Evolutionary conservation across 257 asterid genomes (phyloP).

Genomic region (Solanum habrochaites): DNA sequence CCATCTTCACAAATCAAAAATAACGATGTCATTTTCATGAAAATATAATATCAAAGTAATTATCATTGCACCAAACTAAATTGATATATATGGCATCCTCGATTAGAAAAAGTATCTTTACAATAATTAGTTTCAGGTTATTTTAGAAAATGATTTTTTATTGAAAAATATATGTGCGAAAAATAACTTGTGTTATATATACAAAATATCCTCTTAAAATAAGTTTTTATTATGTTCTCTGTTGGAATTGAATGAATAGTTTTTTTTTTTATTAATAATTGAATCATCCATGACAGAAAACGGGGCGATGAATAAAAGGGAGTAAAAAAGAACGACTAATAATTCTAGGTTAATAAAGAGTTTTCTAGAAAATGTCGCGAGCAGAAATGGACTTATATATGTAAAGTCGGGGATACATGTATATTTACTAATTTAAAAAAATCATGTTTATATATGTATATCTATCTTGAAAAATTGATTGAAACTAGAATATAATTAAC

Average conservation of each 20-base stretch:
- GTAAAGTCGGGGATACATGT: too few relatives aligned
- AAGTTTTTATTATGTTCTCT: neutral
- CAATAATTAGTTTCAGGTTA: neutral
- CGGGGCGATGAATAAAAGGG: neutral
- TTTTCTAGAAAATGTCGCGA: too few relatives aligned
- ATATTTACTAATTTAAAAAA: too few relatives aligned
- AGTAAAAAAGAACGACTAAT: neutral
- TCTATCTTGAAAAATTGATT: too few relatives aligned
- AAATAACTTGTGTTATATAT: neutral
- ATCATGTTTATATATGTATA: too few relatives aligned
- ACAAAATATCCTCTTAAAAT: neutral
- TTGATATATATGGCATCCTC: neutral
- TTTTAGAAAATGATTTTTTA: neutral
- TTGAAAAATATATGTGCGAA: neutral
- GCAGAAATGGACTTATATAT: fast-evolving
- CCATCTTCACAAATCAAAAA: neutral
- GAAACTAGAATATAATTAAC: too few relatives aligned
- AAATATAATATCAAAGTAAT: neutral
- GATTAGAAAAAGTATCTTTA: neutral
- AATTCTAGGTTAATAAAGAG: neutral
- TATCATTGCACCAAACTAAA: neutral
- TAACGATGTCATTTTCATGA: neutral
- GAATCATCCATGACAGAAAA: neutral
- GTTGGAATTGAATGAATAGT: neutral
- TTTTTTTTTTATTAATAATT: neutral